Percentiles rank a stretch among this genome's conserved stretches.
These are phyloP conservation scores for Hysterium pulicare DNA, from an alignment of 2,329 filamentous ascomycete species.

Conservation along the genomic window DNA sequence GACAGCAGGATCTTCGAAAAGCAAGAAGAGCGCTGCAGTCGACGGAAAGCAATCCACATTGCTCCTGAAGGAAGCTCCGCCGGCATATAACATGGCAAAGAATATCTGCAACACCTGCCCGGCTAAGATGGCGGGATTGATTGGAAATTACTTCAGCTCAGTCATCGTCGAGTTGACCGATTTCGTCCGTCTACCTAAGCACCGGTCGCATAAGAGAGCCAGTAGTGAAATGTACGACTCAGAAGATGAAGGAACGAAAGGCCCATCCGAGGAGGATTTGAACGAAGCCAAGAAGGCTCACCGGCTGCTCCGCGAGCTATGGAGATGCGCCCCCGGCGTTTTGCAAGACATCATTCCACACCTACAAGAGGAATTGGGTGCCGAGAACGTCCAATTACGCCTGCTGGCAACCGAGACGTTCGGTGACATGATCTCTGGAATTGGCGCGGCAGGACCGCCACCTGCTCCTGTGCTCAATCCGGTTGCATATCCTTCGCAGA, in stretches of 20 bases:
- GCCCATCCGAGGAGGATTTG: slow-evolving; percentile 77
- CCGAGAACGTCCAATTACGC: slow-evolving; percentile 83
- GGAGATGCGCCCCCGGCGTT: slow-evolving; percentile 85
- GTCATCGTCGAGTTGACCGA: slow-evolving; percentile 82
- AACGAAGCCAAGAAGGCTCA: slow-evolving; percentile 89
- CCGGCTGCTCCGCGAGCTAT: slow-evolving; percentile 82
- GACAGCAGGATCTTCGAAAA: slow-evolving; percentile 41
- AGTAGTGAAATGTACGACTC: slow-evolving; percentile 37
- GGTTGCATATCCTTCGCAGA: slow-evolving; percentile 76
- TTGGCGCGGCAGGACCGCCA: slow-evolving; percentile 85
- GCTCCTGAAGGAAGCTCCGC: slow-evolving; percentile 80
- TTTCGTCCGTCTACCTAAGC: slow-evolving; percentile 41
- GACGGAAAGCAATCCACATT: slow-evolving; percentile 80
- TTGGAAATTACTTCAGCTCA: slow-evolving; percentile 95
- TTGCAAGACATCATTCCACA: slow-evolving; percentile 92
- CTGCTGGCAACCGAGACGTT: slow-evolving; percentile 89
- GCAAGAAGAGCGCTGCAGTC: slow-evolving; percentile 51
- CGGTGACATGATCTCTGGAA: slow-evolving; percentile 90
- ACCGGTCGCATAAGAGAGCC: slow-evolving; percentile 19
- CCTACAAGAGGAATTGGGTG: slow-evolving; percentile 84
- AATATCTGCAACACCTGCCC: slow-evolving; percentile 84
- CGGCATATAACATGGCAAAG: slow-evolving; percentile 95
- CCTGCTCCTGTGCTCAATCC: slow-evolving; percentile 71
- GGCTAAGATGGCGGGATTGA: slow-evolving; percentile 91
- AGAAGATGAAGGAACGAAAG: slow-evolving; percentile 48